phyloP scores from a whole-genome alignment of 805 yeast genomes.

The Ogataea salicorniae region DNA sequence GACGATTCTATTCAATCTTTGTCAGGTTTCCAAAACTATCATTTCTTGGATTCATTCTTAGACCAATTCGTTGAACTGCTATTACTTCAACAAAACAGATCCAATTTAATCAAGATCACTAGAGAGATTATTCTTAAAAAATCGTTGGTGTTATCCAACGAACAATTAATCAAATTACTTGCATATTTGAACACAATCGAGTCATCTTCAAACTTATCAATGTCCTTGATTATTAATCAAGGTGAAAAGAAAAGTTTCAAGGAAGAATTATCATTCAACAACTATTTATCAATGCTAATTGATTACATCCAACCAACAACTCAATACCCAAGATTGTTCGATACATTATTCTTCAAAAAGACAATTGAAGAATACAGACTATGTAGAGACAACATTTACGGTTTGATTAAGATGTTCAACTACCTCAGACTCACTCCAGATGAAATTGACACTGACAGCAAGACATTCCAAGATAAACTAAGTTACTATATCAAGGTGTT shows the following conservation, averaged over 20 bases:
- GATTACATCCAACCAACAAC: conserved; percentile 21
- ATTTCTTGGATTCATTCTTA: conserved; percentile 15
- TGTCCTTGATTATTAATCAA: conserved; percentile 26
- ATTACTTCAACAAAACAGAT: conserved; percentile 20
- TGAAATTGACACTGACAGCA: neutral
- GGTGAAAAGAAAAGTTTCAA: conserved; percentile 24
- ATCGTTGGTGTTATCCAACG: conserved; percentile 21
- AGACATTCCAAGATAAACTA: conserved; percentile 19
- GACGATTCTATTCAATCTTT: conserved; percentile 16
- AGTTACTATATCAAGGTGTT: conserved; percentile 27
- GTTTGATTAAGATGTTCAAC: conserved; percentile 27
- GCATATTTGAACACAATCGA: conserved; percentile 19
- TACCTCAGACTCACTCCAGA: conserved; percentile 3
- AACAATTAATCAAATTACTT: conserved; percentile 20
- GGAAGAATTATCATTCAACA: conserved; percentile 18
- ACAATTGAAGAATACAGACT: conserved; percentile 32
- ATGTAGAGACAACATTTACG: conserved; percentile 31
- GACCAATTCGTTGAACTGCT: conserved; percentile 19
- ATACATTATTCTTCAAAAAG: conserved; percentile 24
- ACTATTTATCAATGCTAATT: conserved; percentile 27
- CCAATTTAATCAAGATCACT: conserved; percentile 22
- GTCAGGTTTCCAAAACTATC: conserved; percentile 11
- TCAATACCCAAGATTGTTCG: conserved; percentile 14
- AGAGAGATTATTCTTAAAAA: conserved; percentile 29
- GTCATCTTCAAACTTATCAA: conserved; percentile 11